Evolutionary conservation across 2,329 filamentous ascomycete species (phyloP).

Genomic region (Verticillium dahliae): DNA sequence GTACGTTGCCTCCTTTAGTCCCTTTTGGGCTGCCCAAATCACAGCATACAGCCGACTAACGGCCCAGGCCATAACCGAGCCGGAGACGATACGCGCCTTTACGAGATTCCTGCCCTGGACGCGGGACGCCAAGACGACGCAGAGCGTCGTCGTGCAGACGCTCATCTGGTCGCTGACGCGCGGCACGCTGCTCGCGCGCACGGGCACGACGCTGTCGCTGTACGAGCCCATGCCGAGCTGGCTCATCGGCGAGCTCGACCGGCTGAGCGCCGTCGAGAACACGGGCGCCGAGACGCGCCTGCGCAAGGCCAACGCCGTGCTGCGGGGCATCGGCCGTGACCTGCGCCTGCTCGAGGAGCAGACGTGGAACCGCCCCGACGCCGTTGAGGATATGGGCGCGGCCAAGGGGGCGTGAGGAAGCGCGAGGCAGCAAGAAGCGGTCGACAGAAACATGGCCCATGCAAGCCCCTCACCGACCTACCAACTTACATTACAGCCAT

Average conservation of each 20-base stretch:
- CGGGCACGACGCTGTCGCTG: background rate
- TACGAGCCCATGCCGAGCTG: conserved; percentile 1
- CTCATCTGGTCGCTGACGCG: background rate
- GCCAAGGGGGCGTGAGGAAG: conserved; percentile 13
- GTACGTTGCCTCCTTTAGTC: background rate
- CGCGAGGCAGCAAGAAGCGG: too few relatives aligned
- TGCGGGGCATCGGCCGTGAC: conserved; percentile 45
- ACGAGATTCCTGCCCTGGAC: background rate
- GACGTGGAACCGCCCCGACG: conserved; percentile 68
- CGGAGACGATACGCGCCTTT: conserved; percentile 1
- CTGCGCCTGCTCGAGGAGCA: conserved; percentile 60
- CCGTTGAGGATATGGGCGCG: conserved; percentile 62
- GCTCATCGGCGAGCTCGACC: conserved; percentile 7
- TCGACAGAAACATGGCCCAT: too few relatives aligned
- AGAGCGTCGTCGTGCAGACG: background rate
- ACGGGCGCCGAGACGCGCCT: background rate
- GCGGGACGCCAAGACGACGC: background rate
- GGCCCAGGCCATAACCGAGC: background rate
- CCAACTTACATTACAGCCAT: too few relatives aligned
- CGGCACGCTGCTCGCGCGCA: conserved; percentile 4
- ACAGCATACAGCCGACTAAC: background rate
- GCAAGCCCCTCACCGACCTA: too few relatives aligned
- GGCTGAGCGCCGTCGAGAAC: conserved; percentile 39
- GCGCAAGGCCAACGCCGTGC: conserved; percentile 29
- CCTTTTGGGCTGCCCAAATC: too few relatives aligned